Base-by-base conservation (phyloP, 106 monocot species). In the Vanilla planifolia region DNA sequence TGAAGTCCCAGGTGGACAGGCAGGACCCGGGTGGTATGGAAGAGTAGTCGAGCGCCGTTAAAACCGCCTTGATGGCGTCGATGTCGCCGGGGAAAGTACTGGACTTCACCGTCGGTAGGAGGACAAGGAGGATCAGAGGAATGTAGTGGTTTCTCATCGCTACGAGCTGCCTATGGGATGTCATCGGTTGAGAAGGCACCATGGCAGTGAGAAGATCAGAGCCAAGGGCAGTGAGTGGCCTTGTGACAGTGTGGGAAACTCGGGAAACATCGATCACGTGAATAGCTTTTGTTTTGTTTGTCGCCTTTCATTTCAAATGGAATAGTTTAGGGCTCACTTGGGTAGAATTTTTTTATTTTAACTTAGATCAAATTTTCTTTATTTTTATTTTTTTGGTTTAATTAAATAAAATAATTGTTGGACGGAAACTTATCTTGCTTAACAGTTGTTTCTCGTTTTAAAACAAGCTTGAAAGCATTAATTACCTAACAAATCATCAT, bases 1-100 rank as follows among this genome's bases (percentile, higher is more conserved):
- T 4, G 79, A 90, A 81, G 85, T 81, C 65, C 89, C 89, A 90
- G 11, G 85, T 57, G 76, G 47, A 30, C 64, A 90, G 72, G 78
- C 89, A 90, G 55, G 85, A 85, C 51, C 73, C 68, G 0, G 69
- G 53, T 6, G 65, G 69, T 19, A 85, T 55, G 35, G 89, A 79
- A 39, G 64, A 5, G 1, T 73, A 58, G 14, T 65, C 62, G 20
- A 90, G 50, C 1, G 81, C 65, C 0, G 14, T 24, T 25, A 73
- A 61, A 0, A 90, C 22, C 3, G 60, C 44, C 16, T 66, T 66
- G 11, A 90, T 75, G 6, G 89, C 76, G 17, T 48, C 69, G 1
- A 33, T 37, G 69, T 89, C 89, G 3, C 42, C 61, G 14, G 82
- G 79, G 37, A 60, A 73, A 8, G 87, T 88, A n/a, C 60, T 63